phyloP scores from a whole-genome alignment of 2,329 filamentous ascomycete species.

The Plenodomus biglobosus region DNA sequence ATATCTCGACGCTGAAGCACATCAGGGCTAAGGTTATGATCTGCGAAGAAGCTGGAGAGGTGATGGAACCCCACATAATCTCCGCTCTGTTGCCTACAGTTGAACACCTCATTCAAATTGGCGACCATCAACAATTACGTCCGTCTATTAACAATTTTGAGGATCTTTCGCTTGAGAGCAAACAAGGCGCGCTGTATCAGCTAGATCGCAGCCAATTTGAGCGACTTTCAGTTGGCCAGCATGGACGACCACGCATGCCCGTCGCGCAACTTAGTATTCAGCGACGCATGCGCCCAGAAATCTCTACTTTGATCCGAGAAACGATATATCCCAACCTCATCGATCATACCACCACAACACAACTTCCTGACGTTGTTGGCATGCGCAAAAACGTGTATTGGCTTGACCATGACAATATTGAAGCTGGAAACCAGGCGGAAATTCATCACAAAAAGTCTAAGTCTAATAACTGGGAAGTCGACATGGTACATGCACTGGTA shows the following conservation, averaged over 20 bases:
- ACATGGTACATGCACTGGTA: conserved; percentile 65
- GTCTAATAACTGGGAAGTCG: conserved; percentile 62
- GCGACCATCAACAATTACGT: conserved; percentile 64
- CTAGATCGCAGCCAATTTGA: conserved; percentile 66
- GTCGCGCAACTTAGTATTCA: conserved; percentile 56
- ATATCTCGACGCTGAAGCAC: conserved; percentile 53
- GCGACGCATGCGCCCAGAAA: conserved; percentile 65
- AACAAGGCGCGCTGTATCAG: conserved; percentile 52
- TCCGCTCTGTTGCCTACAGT: conserved; percentile 61
- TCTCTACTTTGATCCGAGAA: conserved; percentile 60
- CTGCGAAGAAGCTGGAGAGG: conserved; percentile 69
- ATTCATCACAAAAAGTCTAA: conserved; percentile 47
- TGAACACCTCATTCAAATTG: conserved; percentile 66
- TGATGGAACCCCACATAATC: conserved; percentile 65
- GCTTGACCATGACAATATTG: conserved; percentile 59
- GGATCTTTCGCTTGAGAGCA: conserved; percentile 56
- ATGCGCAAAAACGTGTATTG: conserved; percentile 60
- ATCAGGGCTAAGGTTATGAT: conserved; percentile 60
- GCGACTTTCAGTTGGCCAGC: conserved; percentile 48
- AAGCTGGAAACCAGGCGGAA: conserved; percentile 34
- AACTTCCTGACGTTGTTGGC: conserved; percentile 55
- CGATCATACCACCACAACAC: conserved; percentile 49
- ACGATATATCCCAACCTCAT: conserved; percentile 60
- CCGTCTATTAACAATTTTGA: conserved; percentile 59
- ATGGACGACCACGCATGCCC: conserved; percentile 23